phyloP scores from a whole-genome alignment of 2,329 filamentous ascomycete species.

The Botrytis deweyae region DNA sequence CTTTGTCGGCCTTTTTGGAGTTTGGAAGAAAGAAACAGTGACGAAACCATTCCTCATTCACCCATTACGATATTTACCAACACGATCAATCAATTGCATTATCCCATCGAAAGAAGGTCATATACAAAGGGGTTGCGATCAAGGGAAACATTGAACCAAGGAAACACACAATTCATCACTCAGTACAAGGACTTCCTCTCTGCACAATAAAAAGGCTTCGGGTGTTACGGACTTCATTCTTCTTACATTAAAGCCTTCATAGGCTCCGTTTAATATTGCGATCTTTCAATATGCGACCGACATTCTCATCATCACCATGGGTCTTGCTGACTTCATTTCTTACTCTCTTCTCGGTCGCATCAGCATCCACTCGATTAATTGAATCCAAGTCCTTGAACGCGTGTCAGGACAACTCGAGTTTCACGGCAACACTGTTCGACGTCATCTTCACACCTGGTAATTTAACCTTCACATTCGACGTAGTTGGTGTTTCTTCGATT shows the following conservation, averaged over 20 bases:
- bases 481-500: conserved; percentile 81
- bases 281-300: conserved; percentile 34
- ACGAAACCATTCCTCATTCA: conserved; percentile 8
- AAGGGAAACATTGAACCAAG: not conserved
- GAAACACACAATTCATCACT: not conserved
- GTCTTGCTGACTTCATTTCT: conserved; percentile 35
- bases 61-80: not conserved
- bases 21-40: conserved; percentile 2
- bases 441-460: conserved; percentile 78
- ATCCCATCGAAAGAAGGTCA: not conserved
- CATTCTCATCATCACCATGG: conserved; percentile 34
- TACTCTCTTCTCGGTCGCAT: conserved; percentile 33
- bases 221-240: conserved; percentile 9
- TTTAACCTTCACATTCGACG: conserved; percentile 67
- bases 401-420: conserved; percentile 80
- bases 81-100: conserved; percentile 5
- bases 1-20: conserved; percentile 10
- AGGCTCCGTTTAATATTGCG: conserved; percentile 29
- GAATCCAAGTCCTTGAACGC: conserved; percentile 80
- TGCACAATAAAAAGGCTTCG: conserved; percentile 1
- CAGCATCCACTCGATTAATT: conserved; percentile 45
- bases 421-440: conserved; percentile 86
- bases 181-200: conserved; percentile 6
- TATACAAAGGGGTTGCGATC: conserved; percentile 11
- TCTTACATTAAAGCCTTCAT: conserved; percentile 23